Evolutionary conservation across 2,329 filamentous ascomycete species (phyloP), one percentile per base, ranked within the genome.

Genomic region (Sporothrix dimorphospora): DNA sequence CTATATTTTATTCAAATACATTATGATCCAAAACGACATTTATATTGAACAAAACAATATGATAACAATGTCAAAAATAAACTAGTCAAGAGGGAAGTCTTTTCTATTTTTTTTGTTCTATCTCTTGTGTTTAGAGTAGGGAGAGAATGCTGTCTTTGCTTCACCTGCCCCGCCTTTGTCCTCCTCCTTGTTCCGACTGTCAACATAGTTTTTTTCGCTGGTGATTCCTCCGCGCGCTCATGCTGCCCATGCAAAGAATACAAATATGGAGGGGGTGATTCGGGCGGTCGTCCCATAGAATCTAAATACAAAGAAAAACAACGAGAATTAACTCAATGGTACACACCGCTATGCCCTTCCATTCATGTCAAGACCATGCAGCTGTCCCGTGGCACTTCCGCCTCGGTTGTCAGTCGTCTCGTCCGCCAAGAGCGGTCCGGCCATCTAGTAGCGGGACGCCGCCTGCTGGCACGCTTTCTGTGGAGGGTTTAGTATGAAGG

Each of bases 381-480:
- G 59, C 38, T 24, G 14, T 63, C 9, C 38, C 12, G 12, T 16
- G 59, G 7, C 27, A 19, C 59, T 66, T 49, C 63, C 42, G 16
- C 24, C 40, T 30, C 63, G 8, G 42, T 49, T 24, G 4, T 51
- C 47, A 21, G 9, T 55, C 66, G 49, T 27, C 12, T 38, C n/a
- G 30, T 40, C 34, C 14, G 16, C 8, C n/a, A 4, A n/a, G 19
- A 34, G 8, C 9, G 19, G 4, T 2, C 24, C 3, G 49, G 19
- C 27, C 45, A 12, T 51, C 80, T 89, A 93, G 84, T 93, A 93
- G 78, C 85, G 89, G 82, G 86, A 89, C 71, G 92, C 91, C 77
- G 93, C 92, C 76, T 88, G 84, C 86, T 95, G 92, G 87, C 92
- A 95, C 72, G 92, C 92, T 87, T 94, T 95, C 87, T 89, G 75